Percentiles rank a stretch among this genome's conserved stretches.
phyloP scores from a whole-genome alignment of 257 asterid species.

The Echites panduratus region DNA sequence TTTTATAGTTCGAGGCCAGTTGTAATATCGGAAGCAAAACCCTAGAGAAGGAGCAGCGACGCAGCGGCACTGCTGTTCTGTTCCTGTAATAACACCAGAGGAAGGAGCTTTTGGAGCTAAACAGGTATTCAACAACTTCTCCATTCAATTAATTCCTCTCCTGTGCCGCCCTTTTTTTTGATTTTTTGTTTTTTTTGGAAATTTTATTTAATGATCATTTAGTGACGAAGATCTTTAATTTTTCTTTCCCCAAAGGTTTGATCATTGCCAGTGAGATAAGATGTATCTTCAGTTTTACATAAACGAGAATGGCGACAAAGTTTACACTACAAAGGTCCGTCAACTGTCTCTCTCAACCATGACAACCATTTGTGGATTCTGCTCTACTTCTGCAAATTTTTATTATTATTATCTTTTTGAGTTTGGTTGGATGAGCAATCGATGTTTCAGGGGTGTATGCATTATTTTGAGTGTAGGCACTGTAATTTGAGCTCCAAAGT shows the following conservation, averaged over 20 bases:
- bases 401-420: not conserved
- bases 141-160: not conserved
- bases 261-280: conserved; percentile 2
- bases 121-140: not conserved
- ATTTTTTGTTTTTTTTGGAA: not conserved
- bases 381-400: not conserved
- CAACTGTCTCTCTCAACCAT: not conserved
- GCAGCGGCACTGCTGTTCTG: not conserved
- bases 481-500: not conserved
- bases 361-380: not conserved
- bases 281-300: conserved; percentile 52
- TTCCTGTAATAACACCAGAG: not conserved
- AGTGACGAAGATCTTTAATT: not conserved
- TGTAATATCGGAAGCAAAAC: not conserved
- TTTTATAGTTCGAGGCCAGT: too few relatives aligned
- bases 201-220: not conserved
- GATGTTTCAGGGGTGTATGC: not conserved
- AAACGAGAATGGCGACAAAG: conserved; percentile 56
- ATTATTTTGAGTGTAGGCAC: not conserved
- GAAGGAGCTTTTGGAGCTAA: not conserved
- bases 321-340: conserved; percentile 57
- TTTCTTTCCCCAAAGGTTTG: not conserved
- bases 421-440: not conserved
- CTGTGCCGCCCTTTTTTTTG: not conserved
- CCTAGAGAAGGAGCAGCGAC: not conserved